A percentile compares a stretch with the other conserved stretches of the same genome.
Conservation (phyloP, 2,329 filamentous ascomycete genomes). For the Phyllosticta capitalensis region DNA sequence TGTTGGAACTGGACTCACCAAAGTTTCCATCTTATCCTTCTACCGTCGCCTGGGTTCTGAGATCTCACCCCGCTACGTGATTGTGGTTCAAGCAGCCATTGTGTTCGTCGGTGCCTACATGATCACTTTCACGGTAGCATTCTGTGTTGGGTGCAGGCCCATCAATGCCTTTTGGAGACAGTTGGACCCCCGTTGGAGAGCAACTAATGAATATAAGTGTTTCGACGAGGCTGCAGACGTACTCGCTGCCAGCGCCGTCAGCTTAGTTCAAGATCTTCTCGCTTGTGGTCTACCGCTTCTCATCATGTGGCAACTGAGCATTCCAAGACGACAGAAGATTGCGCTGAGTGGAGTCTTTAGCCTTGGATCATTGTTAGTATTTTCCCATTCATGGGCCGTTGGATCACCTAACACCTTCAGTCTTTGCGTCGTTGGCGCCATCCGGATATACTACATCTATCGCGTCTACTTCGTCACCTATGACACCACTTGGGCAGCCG, state of each 20-base stretch:
- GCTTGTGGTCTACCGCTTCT: slow-evolving; percentile 34
- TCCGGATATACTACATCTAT: slow-evolving; percentile 30
- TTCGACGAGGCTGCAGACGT: slow-evolving; percentile 30
- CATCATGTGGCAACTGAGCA: slow-evolving; percentile 35
- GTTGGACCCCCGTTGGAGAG: slow-evolving; percentile 25
- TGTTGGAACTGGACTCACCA: slow-evolving; percentile 21
- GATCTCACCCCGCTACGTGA: slow-evolving; percentile 27
- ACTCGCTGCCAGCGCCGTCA: slow-evolving; percentile 29
- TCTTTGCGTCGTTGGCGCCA: slow-evolving; percentile 25
- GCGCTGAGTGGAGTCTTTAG: slow-evolving; percentile 36
- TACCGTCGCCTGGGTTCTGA: slow-evolving; percentile 33
- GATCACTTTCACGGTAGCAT: slow-evolving; percentile 26
- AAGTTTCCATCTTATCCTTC: slow-evolving; percentile 30
- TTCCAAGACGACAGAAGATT: slow-evolving; percentile 35
- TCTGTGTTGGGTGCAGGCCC: slow-evolving; percentile 30
- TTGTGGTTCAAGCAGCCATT: slow-evolving; percentile 29
- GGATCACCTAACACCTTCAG: slow-evolving; percentile 11
- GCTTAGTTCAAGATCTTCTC: slow-evolving; percentile 32
- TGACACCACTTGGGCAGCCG: slow-evolving; percentile 33
- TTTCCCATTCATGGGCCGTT: not conserved
- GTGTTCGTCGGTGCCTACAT: slow-evolving; percentile 30
- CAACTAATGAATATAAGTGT: slow-evolving; percentile 24
- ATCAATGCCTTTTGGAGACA: slow-evolving; percentile 33
- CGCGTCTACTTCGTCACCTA: slow-evolving; percentile 25
- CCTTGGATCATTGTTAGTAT: slow-evolving; percentile 32